Conservation (phyloP, 2,329 filamentous ascomycete species). For the Clonostachys solani region DNA sequence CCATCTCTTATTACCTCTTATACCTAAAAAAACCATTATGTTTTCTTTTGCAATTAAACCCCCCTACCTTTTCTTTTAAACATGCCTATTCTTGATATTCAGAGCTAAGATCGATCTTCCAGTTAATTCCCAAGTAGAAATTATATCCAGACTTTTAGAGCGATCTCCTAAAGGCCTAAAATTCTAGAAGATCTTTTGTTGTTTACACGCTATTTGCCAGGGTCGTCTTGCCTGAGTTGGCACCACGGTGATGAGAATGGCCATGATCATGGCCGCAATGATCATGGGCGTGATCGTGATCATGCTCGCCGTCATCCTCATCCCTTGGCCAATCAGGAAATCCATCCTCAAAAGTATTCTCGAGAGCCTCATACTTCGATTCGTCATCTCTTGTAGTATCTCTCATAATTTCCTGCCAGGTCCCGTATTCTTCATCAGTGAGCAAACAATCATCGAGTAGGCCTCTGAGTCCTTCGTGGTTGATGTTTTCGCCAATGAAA, state of each 20-base stretch:
- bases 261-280: not conserved
- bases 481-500: slow-evolving; percentile 65
- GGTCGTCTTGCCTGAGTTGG: not conserved
- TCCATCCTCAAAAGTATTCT: slow-evolving; percentile 52
- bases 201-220: too few species aligned
- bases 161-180: too few species aligned
- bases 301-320: slow-evolving; percentile 28
- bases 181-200: too few species aligned
- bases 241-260: not conserved
- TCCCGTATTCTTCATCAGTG: slow-evolving; percentile 50
- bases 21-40: too few species aligned
- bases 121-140: too few species aligned
- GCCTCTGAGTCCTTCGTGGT: slow-evolving; percentile 42
- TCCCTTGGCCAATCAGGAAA: slow-evolving; percentile 52
- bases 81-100: too few species aligned
- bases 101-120: too few species aligned
- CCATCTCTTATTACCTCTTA: too few species aligned
- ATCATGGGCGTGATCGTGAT: slow-evolving; percentile 13
- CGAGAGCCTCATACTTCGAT: slow-evolving; percentile 39
- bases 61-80: too few species aligned
- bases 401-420: slow-evolving; percentile 49
- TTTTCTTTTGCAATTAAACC: too few species aligned
- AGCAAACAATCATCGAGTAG: slow-evolving; percentile 59
- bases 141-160: too few species aligned
- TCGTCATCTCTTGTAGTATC: slow-evolving; percentile 25